Base-by-base conservation (phyloP, 768 basidiomycete species). In the Gelatoporia subvermispora region DNA sequence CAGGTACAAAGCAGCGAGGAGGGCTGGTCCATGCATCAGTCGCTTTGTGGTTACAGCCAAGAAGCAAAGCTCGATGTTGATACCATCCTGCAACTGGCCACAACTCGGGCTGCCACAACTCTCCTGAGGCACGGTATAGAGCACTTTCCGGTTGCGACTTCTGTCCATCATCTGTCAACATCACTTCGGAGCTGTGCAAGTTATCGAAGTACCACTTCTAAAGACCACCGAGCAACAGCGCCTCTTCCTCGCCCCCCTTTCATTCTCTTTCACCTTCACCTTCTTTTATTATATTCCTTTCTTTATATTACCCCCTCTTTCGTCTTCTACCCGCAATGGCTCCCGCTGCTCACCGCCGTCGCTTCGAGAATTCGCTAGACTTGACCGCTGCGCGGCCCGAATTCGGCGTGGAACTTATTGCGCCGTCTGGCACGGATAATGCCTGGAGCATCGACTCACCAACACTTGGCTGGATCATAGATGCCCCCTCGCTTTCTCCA, bases 351-450 rank as follows among this genome's bases (percentile, higher is more conserved):
- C 40, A 39, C 39, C 52, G 52, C 49, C 55, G 57, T 52, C 57
- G 59, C 28, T 52, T 53, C 45, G 52, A 61, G 54, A 55, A 59
- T 41, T 59, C 60, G 36, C 47, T 55, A 43, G 54, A 57, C 46
- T 53, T 64, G 58, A 59, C 56, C 60, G 62, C 62, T 54, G 62
- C 59, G 62, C 62, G 62, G 52, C 57, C 62, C 52, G 54, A 56
- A 52, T 51, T 58, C 48, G 48, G 43, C 45, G 56, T 55, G 43
- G 58, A 53, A 41, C 41, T 54, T 44, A 43, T 40, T 35, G 43
- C 48, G 25, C 57, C 60, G 54, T 56, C 57, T 43, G 60, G 57
- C 22, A 57, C 59, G 55, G 60, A 51, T 49, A 54, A 58, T 60
- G 57, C 60, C 60, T 59, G 62, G 62, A 53, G 60, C 60, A 60